Conservation (phyloP, 371 early-diverging fungal species). For the Syncephalis plumigaleata region DNA sequence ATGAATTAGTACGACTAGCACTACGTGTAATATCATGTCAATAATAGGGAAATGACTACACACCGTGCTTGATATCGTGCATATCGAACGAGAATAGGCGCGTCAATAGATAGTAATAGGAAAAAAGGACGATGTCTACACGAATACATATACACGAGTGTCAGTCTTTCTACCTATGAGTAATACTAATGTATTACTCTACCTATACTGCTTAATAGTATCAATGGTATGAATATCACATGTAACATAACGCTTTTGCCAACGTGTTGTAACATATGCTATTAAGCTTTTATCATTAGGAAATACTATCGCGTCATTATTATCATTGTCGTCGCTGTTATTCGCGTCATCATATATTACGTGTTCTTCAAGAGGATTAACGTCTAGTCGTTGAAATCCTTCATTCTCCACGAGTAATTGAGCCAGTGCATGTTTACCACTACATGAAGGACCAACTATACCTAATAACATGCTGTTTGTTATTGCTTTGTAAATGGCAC, state of each 20-base stretch:
- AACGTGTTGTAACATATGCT: conserved; percentile 38
- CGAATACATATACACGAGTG: conserved; percentile 5
- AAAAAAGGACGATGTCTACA: conserved; percentile 76
- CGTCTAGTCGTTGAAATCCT: conserved; percentile 22
- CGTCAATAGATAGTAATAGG: conserved; percentile 62
- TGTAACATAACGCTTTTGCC: conserved; percentile 53
- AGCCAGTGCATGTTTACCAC: conserved; percentile 58
- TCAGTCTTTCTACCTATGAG: not conserved
- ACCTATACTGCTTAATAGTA: conserved; percentile 11
- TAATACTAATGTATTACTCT: not conserved
- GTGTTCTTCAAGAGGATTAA: not conserved
- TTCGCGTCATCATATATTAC: not conserved
- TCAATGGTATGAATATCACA: conserved; percentile 26
- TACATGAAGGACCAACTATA: conserved; percentile 45
- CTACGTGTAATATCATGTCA: no score
- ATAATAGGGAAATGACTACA: no score
- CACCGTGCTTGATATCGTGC: conserved; percentile 1
- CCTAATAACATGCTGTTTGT: conserved; percentile 45
- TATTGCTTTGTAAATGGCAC: not conserved
- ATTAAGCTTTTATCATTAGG: conserved; percentile 26
- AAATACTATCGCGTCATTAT: conserved; percentile 15
- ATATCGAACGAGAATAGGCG: conserved; percentile 52
- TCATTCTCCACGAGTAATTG: conserved; percentile 31
- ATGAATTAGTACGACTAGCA: no score
- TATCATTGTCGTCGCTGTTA: not conserved